Evolutionary conservation across 1,284 basidiomycete genomes (phyloP), one percentile per base, ranked within the genome.

Genomic region (Pyrrhoderma lamaoense): DNA sequence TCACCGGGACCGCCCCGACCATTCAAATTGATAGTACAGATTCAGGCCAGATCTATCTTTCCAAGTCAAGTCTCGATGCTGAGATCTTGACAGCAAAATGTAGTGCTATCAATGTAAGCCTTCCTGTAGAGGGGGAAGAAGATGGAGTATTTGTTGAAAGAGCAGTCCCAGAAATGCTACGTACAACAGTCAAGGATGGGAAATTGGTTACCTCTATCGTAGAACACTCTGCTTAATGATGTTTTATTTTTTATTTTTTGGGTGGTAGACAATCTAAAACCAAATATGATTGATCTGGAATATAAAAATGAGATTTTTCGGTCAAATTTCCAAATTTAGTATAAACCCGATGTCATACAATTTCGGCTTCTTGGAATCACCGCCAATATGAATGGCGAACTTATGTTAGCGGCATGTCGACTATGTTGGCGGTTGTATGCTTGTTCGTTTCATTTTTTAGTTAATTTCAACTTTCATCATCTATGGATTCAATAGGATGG

Each of bases 11-110:
- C 1, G 87, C 88, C 23, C 95, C 95, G 1, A 99, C 93, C 52
- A 82, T 99, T 57, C 87, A 95, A 63, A 70, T 99, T 36, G 96
- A 99, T 69, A 86, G 86, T 25, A 95, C 91, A 36, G 96, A 99
- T 68, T 90, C 89, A 14, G 96, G 95, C 8, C 91, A 94, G 66
- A 82, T 99, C 58, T 99, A 92, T 70, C 78, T 99, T 31, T 93
- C 91, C 42, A 88, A 88, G 65, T 79, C 79, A 27, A 88, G 87
- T 59, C 73, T 96, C 50, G 73, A 62, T 36, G 77, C 82, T 2
- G 95, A 98, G 70, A 91, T 99, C 61, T 88, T 93, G 44, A 95
- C 94, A 1, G 85, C 92, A 53, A 98, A 99, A 72, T 96, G 93
- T 67, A 93, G 89, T 63, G 79, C 85, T 27, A 88, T 99, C 69